phyloP scores from a whole-genome alignment of 2,329 filamentous ascomycete genomes.

The Aspergillus sp. region DNA sequence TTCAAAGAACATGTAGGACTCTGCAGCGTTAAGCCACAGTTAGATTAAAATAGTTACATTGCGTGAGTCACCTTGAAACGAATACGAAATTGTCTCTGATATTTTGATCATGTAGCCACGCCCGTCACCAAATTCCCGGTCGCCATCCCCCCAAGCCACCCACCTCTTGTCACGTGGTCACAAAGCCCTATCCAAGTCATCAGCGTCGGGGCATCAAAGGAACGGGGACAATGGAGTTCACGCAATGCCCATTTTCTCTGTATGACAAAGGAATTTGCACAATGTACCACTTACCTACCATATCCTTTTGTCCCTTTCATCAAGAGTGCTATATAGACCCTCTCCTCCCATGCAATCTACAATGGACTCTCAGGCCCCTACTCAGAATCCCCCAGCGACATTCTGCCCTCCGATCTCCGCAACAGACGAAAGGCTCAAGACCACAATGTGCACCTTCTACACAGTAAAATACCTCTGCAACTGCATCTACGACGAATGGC shows the following conservation, averaged over 20 bases:
- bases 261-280: background rate
- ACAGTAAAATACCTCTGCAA: conserved; percentile 4
- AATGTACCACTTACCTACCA: background rate
- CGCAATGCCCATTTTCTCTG: background rate
- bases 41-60: too few species aligned
- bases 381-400: background rate
- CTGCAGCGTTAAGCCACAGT: too few species aligned
- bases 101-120: too few species aligned
- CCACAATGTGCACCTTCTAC: conserved; percentile 8
- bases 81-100: too few species aligned
- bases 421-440: background rate
- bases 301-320: background rate
- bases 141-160: too few species aligned
- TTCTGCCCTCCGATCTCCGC: background rate
- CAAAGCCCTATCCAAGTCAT: background rate
- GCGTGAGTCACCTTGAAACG: too few species aligned
- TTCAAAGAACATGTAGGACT: too few species aligned
- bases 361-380: too few species aligned
- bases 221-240: background rate
- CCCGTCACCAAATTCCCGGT: too few species aligned
- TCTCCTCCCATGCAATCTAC: background rate
- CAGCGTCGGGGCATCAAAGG: background rate
- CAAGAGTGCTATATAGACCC: background rate
- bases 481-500: conserved; percentile 11
- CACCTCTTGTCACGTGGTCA: background rate